Percentiles rank a stretch among this genome's conserved stretches.
Evolutionary conservation across 2,329 filamentous ascomycete species (phyloP).

Genomic region (Passalora sequoiae): DNA sequence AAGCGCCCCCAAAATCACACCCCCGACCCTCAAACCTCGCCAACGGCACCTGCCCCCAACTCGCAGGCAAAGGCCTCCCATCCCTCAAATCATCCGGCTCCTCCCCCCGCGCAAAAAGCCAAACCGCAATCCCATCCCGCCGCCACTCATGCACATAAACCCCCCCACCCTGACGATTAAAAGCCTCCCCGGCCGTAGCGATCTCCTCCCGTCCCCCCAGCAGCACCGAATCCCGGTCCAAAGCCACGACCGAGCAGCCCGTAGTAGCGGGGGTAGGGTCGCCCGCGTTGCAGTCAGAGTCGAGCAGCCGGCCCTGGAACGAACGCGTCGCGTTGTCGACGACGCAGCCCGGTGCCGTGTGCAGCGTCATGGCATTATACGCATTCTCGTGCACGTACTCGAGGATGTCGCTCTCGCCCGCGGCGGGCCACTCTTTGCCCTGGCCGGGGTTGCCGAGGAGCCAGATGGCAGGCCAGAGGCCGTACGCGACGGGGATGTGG

Average conservation of each 20-base stretch:
- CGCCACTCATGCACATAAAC: slow-evolving; percentile 60
- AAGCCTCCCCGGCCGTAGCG: slow-evolving; percentile 43
- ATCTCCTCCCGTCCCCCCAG: too few species aligned
- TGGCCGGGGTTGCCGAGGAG: slow-evolving; percentile 27
- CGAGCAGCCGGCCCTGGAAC: slow-evolving; percentile 20
- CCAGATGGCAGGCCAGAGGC: slow-evolving; percentile 50
- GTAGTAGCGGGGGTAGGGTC: slow-evolving; percentile 35
- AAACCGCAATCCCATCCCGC: slow-evolving; percentile 64
- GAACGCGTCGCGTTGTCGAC: slow-evolving; percentile 34
- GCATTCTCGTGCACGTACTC: slow-evolving; percentile 44
- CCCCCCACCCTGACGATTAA: slow-evolving; percentile 47
- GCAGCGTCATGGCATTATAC: slow-evolving; percentile 44
- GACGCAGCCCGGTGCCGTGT: slow-evolving; percentile 43
- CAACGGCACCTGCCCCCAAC: slow-evolving; percentile 61
- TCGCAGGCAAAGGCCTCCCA: slow-evolving; percentile 57
- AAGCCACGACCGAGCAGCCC: slow-evolving; percentile 45
- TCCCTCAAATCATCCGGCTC: slow-evolving; percentile 61
- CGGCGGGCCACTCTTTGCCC: slow-evolving; percentile 34
- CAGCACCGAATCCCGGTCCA: slow-evolving; percentile 48
- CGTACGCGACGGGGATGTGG: slow-evolving; percentile 50
- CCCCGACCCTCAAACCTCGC: slow-evolving; percentile 60
- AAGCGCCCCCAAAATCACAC: slow-evolving; percentile 68
- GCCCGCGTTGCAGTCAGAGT: slow-evolving; percentile 29
- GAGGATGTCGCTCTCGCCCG: slow-evolving; percentile 48
- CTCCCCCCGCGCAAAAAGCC: slow-evolving; percentile 68